Evolutionary conservation across 768 basidiomycete genomes (phyloP).

Genomic region (Pleurotus giganteus): DNA sequence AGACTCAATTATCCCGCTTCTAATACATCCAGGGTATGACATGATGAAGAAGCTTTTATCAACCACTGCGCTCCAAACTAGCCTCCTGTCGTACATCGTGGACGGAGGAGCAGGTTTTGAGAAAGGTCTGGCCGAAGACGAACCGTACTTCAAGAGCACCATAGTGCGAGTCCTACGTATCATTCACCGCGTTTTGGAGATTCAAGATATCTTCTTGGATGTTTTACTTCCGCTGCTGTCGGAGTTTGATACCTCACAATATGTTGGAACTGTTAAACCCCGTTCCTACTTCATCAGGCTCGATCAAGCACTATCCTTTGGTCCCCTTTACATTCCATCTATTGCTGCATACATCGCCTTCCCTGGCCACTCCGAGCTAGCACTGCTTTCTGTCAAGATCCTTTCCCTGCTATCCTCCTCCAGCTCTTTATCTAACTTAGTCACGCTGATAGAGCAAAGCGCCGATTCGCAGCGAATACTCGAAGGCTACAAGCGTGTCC

Average conservation of each 20-base stretch:
- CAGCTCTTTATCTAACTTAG: conserved; percentile 66
- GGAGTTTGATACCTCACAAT: conserved; percentile 55
- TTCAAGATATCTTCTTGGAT: conserved; percentile 89
- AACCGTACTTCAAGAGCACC: conserved; percentile 70
- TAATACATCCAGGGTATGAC: conserved; percentile 85
- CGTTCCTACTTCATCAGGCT: conserved; percentile 71
- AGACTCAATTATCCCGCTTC: conserved; percentile 53
- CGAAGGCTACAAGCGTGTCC: conserved; percentile 67
- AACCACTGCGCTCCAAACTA: conserved; percentile 66
- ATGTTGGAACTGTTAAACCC: conserved; percentile 55
- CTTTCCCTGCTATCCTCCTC: conserved; percentile 66
- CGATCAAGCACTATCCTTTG: conserved; percentile 72
- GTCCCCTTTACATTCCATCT: conserved; percentile 70
- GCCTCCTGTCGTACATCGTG: conserved; percentile 75
- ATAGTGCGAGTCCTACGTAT: conserved; percentile 83
- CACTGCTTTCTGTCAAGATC: conserved; percentile 77
- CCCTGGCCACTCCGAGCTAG: conserved; percentile 69
- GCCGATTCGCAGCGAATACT: conserved; percentile 84
- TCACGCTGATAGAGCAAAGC: conserved; percentile 77
- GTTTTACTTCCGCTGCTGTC: conserved; percentile 77
- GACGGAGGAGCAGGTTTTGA: conserved; percentile 80
- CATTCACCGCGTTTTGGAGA: conserved; percentile 74
- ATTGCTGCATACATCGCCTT: conserved; percentile 79
- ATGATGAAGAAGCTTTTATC: conserved; percentile 78
- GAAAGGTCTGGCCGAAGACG: conserved; percentile 62